Evolutionary conservation across 257 asterid species (phyloP).

Genomic region (Rhazya stricta): DNA sequence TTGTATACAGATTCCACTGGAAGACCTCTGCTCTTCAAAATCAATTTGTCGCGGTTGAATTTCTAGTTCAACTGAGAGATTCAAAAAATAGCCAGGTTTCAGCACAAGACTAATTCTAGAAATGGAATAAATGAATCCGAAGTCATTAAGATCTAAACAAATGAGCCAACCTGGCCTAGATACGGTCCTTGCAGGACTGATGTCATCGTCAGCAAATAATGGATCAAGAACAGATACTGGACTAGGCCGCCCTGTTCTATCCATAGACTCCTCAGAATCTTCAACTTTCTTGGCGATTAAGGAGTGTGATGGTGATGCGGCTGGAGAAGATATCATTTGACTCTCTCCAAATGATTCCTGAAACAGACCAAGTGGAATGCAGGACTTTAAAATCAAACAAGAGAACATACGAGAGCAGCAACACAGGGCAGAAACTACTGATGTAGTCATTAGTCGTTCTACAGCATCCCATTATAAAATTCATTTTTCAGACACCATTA

Average conservation of each 20-base stretch:
- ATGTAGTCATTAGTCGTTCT: neutral
- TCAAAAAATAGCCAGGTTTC: constrained; percentile 17
- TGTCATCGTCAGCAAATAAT: constrained; percentile 60
- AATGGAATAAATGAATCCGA: constrained; percentile 6
- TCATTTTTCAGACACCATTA: constrained; percentile 8
- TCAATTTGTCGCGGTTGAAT: constrained; percentile 67
- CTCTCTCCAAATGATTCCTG: constrained; percentile 33
- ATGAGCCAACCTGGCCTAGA: constrained; percentile 54
- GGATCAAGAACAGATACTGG: constrained; percentile 94
- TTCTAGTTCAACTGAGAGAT: constrained; percentile 49
- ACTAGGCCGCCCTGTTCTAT: constrained; percentile 70
- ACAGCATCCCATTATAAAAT: neutral
- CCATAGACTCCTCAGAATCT: constrained; percentile 35
- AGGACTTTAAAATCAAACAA: neutral
- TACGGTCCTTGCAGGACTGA: constrained; percentile 70
- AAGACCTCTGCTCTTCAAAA: constrained; percentile 53
- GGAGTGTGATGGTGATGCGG: constrained; percentile 36
- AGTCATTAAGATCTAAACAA: constrained; percentile 3
- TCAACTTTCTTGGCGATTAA: constrained; percentile 35
- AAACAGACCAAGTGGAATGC: constrained; percentile 2
- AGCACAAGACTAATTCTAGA: constrained; percentile 4
- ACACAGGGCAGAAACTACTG: neutral
- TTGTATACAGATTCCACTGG: constrained; percentile 40
- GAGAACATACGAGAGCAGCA: neutral
- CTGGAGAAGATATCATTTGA: constrained; percentile 36